A percentile compares a stretch with the other conserved stretches of the same genome.
Evolutionary conservation across 768 basidiomycete species (phyloP).

Genomic region (Mycena leptocephala): DNA sequence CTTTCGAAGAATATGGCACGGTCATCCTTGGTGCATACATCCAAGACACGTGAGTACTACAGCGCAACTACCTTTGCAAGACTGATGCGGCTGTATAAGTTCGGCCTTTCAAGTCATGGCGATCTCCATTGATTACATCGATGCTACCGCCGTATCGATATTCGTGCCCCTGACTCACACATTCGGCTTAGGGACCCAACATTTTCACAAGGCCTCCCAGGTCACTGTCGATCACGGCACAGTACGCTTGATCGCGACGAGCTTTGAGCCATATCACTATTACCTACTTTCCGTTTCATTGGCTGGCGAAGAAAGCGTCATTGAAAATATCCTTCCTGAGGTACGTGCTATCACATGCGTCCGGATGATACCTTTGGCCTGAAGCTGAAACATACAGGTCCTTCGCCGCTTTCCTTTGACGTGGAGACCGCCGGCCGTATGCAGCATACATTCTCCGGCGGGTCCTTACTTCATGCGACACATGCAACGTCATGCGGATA

Average conservation of each 20-base stretch:
- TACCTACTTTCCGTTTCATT: background rate
- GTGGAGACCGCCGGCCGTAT: background rate
- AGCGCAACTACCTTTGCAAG: too few species aligned
- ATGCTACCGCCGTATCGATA: background rate
- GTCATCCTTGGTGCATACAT: background rate
- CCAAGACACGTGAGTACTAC: background rate
- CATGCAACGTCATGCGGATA: background rate
- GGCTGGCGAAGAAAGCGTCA: background rate
- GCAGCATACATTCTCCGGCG: background rate
- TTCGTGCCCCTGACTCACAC: background rate
- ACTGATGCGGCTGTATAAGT: background rate
- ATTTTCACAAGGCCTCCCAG: background rate
- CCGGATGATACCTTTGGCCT: background rate
- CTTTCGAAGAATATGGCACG: conserved; percentile 8
- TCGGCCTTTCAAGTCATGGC: background rate
- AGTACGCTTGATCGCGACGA: background rate
- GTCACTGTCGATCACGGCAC: background rate
- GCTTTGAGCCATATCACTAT: background rate
- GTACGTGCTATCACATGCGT: background rate
- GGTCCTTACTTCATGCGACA: background rate
- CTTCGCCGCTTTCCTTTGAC: too few species aligned
- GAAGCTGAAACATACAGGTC: too few species aligned
- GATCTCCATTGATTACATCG: background rate
- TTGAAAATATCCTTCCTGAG: background rate
- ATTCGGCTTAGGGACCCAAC: background rate